A percentile compares a stretch with the other conserved stretches of the same genome.
phyloP scores from a whole-genome alignment of 208 protist genomes.

The Trypanosoma lewisi region DNA sequence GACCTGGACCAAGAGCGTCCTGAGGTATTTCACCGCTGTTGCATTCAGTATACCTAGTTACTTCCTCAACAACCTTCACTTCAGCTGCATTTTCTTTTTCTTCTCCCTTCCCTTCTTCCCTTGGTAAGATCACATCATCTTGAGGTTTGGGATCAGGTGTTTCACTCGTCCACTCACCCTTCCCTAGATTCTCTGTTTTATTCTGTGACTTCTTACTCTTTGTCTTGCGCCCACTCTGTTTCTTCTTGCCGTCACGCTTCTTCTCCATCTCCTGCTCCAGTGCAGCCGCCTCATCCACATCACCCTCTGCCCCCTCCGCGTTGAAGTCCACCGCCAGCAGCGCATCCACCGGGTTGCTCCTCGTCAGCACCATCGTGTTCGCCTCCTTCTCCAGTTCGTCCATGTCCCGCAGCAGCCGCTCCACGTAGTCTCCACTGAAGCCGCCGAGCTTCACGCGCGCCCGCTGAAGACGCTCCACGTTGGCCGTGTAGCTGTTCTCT shows the following conservation, averaged over 20 bases:
- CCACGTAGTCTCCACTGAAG: constrained; percentile 61
- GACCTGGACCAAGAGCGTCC: constrained; percentile 23
- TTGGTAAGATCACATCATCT: not conserved
- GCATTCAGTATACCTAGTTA: constrained; percentile 25
- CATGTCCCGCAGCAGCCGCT: constrained; percentile 31
- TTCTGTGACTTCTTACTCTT: constrained; percentile 31
- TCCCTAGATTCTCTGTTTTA: constrained; percentile 15
- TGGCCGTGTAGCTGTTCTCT: constrained; percentile 35
- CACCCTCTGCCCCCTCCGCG: constrained; percentile 31
- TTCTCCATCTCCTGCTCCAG: constrained; percentile 21
- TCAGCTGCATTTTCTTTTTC: constrained; percentile 9
- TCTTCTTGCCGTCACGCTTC: constrained; percentile 31
- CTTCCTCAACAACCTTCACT: constrained; percentile 14
- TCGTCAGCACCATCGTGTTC: constrained; percentile 1
- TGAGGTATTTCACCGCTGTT: constrained; percentile 22
- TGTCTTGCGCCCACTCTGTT: constrained; percentile 22
- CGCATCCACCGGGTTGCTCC: constrained; percentile 24
- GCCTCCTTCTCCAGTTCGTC: constrained; percentile 32
- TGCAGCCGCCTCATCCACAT: constrained; percentile 31
- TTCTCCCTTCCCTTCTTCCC: not conserved
- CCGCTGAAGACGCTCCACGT: constrained; percentile 42
- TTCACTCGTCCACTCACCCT: constrained; percentile 2
- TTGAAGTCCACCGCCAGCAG: constrained; percentile 20
- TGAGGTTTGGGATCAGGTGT: not conserved
- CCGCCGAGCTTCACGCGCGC: constrained; percentile 25